Evolutionary conservation across 768 basidiomycete species (phyloP).

Genomic region (Boletus vermiculosoides): DNA sequence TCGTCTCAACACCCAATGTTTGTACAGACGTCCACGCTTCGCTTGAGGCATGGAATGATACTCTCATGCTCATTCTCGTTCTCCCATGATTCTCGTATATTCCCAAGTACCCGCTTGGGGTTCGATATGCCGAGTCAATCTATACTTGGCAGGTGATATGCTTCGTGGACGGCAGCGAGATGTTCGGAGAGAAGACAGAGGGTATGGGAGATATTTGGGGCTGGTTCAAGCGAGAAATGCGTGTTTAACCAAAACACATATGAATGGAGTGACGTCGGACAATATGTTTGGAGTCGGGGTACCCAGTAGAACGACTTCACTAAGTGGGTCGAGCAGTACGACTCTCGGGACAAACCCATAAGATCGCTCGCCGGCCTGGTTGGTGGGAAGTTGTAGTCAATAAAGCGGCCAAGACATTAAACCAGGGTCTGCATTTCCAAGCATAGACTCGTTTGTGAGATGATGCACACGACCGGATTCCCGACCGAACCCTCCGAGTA

Average conservation of each 20-base stretch:
- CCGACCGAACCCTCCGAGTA: not conserved
- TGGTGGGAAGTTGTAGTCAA: not conserved
- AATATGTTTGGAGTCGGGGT: not conserved
- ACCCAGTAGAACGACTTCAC: not conserved
- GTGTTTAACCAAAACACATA: not conserved
- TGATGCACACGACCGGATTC: not conserved
- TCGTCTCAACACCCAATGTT: not conserved
- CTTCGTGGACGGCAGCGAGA: slow-evolving; percentile 33
- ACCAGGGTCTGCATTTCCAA: not conserved
- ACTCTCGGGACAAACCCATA: not conserved
- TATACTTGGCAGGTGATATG: slow-evolving; percentile 40
- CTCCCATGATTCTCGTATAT: not conserved
- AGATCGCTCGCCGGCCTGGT: not conserved
- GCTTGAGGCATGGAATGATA: not conserved
- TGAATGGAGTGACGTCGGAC: not conserved
- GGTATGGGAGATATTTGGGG: slow-evolving; percentile 26
- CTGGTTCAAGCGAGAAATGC: slow-evolving; percentile 25
- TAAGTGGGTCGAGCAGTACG: not conserved
- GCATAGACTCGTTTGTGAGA: not conserved
- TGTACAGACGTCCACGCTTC: not conserved
- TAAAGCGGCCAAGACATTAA: not conserved
- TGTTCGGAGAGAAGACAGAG: slow-evolving; percentile 6
- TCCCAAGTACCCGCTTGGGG: not conserved
- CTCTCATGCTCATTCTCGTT: slow-evolving; percentile 11
- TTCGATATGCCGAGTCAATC: slow-evolving; percentile 21